Evolutionary conservation across 1,284 basidiomycete genomes (phyloP), one percentile per base, ranked within the genome.

Genomic region (Ceratobasidium sp.): DNA sequence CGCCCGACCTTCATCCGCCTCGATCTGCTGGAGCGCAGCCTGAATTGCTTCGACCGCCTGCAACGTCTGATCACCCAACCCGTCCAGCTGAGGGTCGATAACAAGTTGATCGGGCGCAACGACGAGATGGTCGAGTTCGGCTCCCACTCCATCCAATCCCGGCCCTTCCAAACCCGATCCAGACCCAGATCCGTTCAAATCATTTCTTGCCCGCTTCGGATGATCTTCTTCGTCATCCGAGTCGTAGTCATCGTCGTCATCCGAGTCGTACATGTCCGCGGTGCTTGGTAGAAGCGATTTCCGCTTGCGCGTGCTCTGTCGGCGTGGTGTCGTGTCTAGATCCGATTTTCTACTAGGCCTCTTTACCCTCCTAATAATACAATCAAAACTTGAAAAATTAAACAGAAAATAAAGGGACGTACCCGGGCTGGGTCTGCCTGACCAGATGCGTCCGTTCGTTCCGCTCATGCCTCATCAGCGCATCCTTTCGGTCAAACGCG

Each of bases 371-470:
- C 61, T 64, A 52, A 8, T 23, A 59, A 32, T 10, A 23, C 3
- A 12, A 4, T 32, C 34, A 26, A 34, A 30, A 26, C 23, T 26
- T 28, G 55, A 41, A 36, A 58, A 58, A 58, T 10, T 1, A 39
- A 16, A 2, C 2, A 45, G 1, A 30, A 50, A 50, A 9, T 23
- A 18, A 53, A 23, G 26, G 21, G 36, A 58, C 55, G 32, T 21
- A 58, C 57, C 67, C 41, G 2, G 55, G 55, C 28, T 71, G 67
- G 0, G 67, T 71, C 55, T 59, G 67, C 41, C 55, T 48, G 12
- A 71, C 67, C 43, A 71, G 50, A 71, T 59, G 55, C 45, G 67
- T 59, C n/a, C 67, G 30, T 26, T 59, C 67, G 23, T 59, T 71
- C n/a, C 67, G 30, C 43, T 59, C 67, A 23, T 70, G 55, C 43